Percentiles rank a stretch among this genome's conserved stretches.
These are phyloP conservation scores for Protomyces arabidopsidicola DNA, from an alignment of 1,139 yeast species.

Conservation along the genomic window DNA sequence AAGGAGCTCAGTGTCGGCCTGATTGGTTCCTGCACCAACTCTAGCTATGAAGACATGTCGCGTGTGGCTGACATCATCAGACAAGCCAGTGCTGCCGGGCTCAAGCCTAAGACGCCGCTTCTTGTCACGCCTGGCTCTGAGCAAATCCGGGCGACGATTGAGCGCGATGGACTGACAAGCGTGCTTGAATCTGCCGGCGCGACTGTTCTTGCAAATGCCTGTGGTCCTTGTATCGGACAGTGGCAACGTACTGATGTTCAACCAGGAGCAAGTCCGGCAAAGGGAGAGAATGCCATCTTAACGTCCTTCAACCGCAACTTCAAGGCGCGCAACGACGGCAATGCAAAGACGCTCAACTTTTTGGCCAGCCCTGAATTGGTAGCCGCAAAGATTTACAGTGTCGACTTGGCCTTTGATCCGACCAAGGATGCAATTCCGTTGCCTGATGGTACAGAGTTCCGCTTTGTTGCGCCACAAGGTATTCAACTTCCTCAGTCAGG, in stretches of 20 bases:
- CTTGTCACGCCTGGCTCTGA: conserved; percentile 98
- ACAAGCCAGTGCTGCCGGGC: conserved; percentile 79
- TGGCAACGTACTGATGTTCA: conserved; percentile 87
- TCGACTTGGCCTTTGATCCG: conserved; percentile 85
- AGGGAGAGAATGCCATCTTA: conserved; percentile 69
- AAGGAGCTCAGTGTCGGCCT: conserved; percentile 75
- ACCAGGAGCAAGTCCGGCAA: conserved; percentile 32
- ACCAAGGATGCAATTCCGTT: conserved; percentile 65
- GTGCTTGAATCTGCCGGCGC: conserved; percentile 84
- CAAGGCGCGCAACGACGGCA: conserved; percentile 95
- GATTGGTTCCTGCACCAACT: conserved; percentile 96
- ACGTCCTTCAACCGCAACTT: conserved; percentile 96
- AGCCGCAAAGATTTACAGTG: conserved; percentile 92
- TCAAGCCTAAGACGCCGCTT: conserved; percentile 87
- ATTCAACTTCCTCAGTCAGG: conserved; percentile 78
- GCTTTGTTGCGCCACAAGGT: conserved; percentile 71
- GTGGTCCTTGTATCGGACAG: conserved; percentile 99
- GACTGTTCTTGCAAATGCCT: conserved; percentile 87
- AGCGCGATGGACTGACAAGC: conserved; percentile 81
- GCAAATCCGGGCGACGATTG: conserved; percentile 94
- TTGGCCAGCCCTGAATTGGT: conserved; percentile 95
- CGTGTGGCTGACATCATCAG: conserved; percentile 81
- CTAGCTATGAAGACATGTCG: conserved; percentile 96
- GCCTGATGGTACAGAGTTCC: conserved; percentile 64
- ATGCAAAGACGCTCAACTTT: conserved; percentile 93